Evolutionary conservation across 345 rosid species (phyloP).

Genomic region (Lepidium sativum): DNA sequence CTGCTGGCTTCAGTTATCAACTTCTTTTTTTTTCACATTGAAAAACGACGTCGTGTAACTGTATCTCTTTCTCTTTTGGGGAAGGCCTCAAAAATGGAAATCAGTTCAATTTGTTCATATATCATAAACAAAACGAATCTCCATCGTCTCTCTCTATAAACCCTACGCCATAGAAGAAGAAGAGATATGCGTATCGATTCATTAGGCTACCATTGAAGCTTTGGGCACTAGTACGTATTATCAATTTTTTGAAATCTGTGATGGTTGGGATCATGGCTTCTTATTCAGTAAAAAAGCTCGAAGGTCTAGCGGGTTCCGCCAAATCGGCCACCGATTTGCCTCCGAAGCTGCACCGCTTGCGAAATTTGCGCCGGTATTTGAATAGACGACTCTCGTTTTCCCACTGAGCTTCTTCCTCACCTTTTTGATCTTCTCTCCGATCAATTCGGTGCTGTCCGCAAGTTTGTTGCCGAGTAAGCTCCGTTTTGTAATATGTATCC

Average conservation of each 20-base stretch:
- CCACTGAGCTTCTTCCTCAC: slow-evolving; percentile 62
- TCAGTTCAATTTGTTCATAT: neutral
- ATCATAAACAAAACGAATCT: slow-evolving; percentile 18
- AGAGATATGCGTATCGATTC: slow-evolving; percentile 8
- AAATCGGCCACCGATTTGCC: slow-evolving; percentile 46
- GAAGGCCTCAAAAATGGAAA: neutral
- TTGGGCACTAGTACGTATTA: neutral
- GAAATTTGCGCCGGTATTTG: slow-evolving; percentile 45
- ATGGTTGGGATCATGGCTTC: slow-evolving; percentile 55
- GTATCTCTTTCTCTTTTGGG: neutral
- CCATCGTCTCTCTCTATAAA: slow-evolving; percentile 9
- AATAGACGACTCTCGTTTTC: slow-evolving; percentile 30
- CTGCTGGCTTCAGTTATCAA: no score
- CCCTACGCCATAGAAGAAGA: slow-evolving; percentile 18
- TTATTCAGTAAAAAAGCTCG: slow-evolving; percentile 44
- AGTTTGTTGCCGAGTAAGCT: slow-evolving; percentile 59
- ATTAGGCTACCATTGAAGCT: slow-evolving; percentile 1
- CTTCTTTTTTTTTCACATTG: no score
- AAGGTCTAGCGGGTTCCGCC: slow-evolving; percentile 46
- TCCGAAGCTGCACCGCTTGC: slow-evolving; percentile 58
- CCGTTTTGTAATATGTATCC: neutral
- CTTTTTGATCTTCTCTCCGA: slow-evolving; percentile 68
- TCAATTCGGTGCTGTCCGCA: slow-evolving; percentile 65
- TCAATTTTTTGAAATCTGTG: no score
- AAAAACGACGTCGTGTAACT: neutral